Conservation (phyloP, 2,329 filamentous ascomycete genomes). For the Aspergillus spinulosporus region DNA sequence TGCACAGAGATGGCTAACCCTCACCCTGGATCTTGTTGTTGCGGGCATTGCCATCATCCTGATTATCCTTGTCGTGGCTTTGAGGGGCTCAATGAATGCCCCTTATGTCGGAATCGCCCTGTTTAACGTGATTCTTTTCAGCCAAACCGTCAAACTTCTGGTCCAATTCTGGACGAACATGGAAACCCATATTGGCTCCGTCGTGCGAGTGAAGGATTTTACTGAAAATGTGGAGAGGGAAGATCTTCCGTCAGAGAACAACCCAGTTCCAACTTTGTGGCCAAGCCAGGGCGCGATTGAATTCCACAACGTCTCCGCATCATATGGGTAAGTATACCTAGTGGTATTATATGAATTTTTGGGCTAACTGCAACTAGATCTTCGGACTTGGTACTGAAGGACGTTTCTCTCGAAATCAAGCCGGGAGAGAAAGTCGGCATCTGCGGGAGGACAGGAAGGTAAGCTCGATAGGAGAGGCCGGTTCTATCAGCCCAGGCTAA, state of each 20-base stretch:
- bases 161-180: conserved; percentile 58
- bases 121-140: conserved; percentile 56
- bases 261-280: conserved; percentile 43
- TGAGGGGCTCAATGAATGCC: conserved; percentile 45
- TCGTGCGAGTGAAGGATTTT: conserved; percentile 57
- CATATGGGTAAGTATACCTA: conserved; percentile 38
- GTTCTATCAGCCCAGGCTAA: background rate
- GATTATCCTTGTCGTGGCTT: conserved; percentile 51
- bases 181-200: conserved; percentile 60
- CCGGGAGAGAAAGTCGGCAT: conserved; percentile 45
- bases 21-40: conserved; percentile 54
- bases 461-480: conserved; percentile 3
- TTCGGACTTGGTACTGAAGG: conserved; percentile 43
- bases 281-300: conserved; percentile 45
- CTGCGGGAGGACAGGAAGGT: conserved; percentile 44
- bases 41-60: conserved; percentile 51
- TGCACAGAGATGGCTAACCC: conserved; percentile 59
- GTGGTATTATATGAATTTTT: background rate
- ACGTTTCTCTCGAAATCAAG: conserved; percentile 49
- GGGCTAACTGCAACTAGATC: conserved; percentile 15
- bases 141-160: conserved; percentile 51
- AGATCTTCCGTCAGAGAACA: conserved; percentile 44
- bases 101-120: conserved; percentile 56
- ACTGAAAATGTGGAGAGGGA: conserved; percentile 47
- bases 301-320: conserved; percentile 47